Evolutionary conservation across 176 grass and related monocot genomes (phyloP).

Genomic region (Lolium rigidum): DNA sequence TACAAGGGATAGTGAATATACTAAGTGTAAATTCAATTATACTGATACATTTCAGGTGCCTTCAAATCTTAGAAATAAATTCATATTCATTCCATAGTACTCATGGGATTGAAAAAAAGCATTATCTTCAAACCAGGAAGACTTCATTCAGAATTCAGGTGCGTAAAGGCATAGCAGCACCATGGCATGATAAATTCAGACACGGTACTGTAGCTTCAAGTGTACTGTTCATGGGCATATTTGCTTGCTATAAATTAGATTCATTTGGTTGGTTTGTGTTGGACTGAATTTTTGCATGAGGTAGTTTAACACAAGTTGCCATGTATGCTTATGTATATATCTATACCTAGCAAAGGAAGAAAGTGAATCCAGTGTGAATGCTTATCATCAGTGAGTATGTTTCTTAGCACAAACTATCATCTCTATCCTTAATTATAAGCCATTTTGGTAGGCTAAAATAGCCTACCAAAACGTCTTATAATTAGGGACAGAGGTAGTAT

Average conservation of each 20-base stretch:
- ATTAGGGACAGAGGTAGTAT: background rate
- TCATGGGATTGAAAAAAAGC: background rate
- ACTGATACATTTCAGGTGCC: background rate
- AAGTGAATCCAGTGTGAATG: background rate
- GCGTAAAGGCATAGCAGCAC: background rate
- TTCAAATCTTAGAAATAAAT: constrained; percentile 10
- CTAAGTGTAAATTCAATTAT: constrained; percentile 1
- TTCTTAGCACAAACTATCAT: background rate
- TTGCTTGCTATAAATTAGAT: background rate
- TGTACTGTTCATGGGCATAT: background rate
- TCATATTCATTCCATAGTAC: background rate
- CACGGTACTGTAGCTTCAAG: background rate
- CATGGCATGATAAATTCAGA: background rate
- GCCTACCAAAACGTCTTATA: too few species aligned
- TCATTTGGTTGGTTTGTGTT: background rate
- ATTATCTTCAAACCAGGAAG: background rate
- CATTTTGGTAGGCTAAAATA: too few species aligned
- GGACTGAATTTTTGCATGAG: background rate
- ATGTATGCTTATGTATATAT: background rate
- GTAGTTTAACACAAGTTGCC: background rate
- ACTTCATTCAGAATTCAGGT: background rate
- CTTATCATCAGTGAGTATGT: background rate
- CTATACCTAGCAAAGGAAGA: background rate
- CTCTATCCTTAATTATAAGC: too few species aligned
- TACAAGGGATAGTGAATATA: background rate